Evolutionary conservation across 768 basidiomycete genomes (phyloP), one percentile per base, ranked within the genome.

Genomic region (Imleria badia): DNA sequence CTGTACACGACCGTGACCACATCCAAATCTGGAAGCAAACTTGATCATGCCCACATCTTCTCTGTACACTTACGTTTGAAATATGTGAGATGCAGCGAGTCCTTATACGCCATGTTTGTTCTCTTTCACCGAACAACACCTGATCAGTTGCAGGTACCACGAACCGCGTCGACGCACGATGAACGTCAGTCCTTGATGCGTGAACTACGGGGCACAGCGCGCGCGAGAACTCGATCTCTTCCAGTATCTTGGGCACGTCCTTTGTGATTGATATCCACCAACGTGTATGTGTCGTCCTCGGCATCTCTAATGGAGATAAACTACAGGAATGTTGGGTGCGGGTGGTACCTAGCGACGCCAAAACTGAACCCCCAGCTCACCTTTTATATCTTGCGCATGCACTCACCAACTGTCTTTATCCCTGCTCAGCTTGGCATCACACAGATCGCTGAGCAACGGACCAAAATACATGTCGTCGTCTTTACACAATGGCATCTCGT

Each of bases 151-250:
- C 23, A 45, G 29, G 34, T 26, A 30, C 26, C 17, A 35, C 11
- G n/a, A 23, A 35, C 19, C 9, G 7, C 14, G 14, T 30, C 33
- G 19, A 67, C 80, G 63, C 58, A 91, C 91, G 41, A 94, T 77
- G 67, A 84, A 94, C 0, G 90, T 84, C 56, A 85, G 60, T 5
- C 94, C 93, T 73, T 94, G 93, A 64, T 94, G 92, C 71, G 94
- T 83, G 70, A 91, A 96, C 87, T 92, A 47, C 14, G 30, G 31
- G 17, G 22, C 12, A 34, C 51, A 93, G 72, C 0, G 91, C 91
- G 30, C 93, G 76, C 22, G 89, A 91, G 39, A 86, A 69, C 69
- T 95, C 94, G 22, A 92, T 75, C 66, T 94, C 91, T 71, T 96
- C 93, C 10, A 96, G 64, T 31, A 90, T 76, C 55, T 54, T 70